Evolutionary conservation across 345 rosid species (phyloP).

Genomic region (Melastoma malabathricum): DNA sequence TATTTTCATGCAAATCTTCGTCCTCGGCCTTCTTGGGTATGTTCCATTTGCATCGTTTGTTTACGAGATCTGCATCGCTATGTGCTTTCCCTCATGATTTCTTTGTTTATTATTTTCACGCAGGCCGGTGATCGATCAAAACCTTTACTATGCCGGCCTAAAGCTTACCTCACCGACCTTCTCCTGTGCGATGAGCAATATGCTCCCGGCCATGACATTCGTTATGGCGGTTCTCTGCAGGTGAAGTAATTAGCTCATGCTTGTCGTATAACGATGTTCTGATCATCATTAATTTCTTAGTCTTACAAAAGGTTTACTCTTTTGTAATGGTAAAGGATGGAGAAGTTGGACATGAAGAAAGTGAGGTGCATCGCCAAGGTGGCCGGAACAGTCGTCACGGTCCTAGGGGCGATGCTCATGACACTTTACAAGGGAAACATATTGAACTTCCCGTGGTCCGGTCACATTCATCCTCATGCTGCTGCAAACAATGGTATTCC

Average conservation of each 20-base stretch:
- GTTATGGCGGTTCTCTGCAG: slow-evolving; percentile 53
- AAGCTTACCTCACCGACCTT: slow-evolving; percentile 85
- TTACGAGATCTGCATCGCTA: neutral
- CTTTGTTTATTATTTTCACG: neutral
- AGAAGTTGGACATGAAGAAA: slow-evolving; percentile 55
- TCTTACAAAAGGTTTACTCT: neutral
- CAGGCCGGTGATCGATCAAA: slow-evolving; percentile 96
- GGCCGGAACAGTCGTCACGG: slow-evolving; percentile 56
- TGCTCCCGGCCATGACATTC: slow-evolving; percentile 83
- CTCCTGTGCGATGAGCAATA: slow-evolving; percentile 85
- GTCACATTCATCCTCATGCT: slow-evolving; percentile 16
- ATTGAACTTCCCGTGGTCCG: slow-evolving; percentile 41
- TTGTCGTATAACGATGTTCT: no score
- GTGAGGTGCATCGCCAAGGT: slow-evolving; percentile 70
- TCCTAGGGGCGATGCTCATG: slow-evolving; percentile 78
- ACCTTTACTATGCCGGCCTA: slow-evolving; percentile 78
- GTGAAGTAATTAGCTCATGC: slow-evolving; percentile 6
- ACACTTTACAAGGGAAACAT: slow-evolving; percentile 73
- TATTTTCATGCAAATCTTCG: slow-evolving; percentile 61
- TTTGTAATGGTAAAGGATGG: slow-evolving; percentile 38
- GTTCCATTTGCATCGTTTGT: neutral
- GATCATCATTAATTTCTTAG: no score
- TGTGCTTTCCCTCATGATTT: neutral
- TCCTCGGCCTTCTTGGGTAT: slow-evolving; percentile 88
- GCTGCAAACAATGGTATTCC: slow-evolving; percentile 2